These are phyloP conservation scores for Penicillium cosmopolitanum DNA, from an alignment of 495 filamentous ascomycete species.

Conservation along the genomic window DNA sequence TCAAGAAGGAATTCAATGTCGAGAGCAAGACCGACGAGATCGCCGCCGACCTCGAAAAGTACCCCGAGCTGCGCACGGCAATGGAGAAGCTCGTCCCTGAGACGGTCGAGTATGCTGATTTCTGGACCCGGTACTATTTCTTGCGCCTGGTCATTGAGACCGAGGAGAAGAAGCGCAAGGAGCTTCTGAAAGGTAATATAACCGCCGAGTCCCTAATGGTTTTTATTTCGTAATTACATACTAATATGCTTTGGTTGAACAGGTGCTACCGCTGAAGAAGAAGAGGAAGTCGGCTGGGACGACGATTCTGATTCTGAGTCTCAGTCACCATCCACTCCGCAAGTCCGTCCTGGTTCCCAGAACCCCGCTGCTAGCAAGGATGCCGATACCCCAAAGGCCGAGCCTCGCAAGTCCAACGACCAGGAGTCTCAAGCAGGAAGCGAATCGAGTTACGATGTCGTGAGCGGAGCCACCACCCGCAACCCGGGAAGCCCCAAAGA, in stretches of 20 bases:
- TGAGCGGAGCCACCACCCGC: conserved; percentile 82
- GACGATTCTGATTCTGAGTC: conserved; percentile 73
- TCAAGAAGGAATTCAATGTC: conserved; percentile 75
- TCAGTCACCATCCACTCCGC: conserved; percentile 55
- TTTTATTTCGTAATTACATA: conserved; percentile 17
- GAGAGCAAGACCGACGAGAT: conserved; percentile 88
- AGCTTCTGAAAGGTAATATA: conserved; percentile 83
- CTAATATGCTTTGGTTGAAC: conserved; percentile 19
- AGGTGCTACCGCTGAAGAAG: conserved; percentile 64
- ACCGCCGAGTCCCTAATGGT: background rate
- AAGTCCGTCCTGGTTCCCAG: conserved; percentile 27
- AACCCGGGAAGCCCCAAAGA: conserved; percentile 78
- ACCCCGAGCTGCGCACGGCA: conserved; percentile 81
- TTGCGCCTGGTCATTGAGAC: conserved; percentile 90
- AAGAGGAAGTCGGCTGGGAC: conserved; percentile 85
- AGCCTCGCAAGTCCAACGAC: conserved; percentile 81
- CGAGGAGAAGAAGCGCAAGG: conserved; percentile 88
- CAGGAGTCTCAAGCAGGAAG: conserved; percentile 83
- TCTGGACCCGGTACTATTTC: conserved; percentile 98
- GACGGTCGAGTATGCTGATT: conserved; percentile 80
- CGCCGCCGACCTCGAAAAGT: conserved; percentile 79
- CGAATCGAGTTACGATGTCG: conserved; percentile 91
- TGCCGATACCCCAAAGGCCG: conserved; percentile 54
- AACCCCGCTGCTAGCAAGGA: conserved; percentile 31
- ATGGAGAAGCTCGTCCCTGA: conserved; percentile 98